Evolutionary conservation across 192 early-diverging fungal genomes (phyloP).

Genomic region (Dimargaris cristalligena): DNA sequence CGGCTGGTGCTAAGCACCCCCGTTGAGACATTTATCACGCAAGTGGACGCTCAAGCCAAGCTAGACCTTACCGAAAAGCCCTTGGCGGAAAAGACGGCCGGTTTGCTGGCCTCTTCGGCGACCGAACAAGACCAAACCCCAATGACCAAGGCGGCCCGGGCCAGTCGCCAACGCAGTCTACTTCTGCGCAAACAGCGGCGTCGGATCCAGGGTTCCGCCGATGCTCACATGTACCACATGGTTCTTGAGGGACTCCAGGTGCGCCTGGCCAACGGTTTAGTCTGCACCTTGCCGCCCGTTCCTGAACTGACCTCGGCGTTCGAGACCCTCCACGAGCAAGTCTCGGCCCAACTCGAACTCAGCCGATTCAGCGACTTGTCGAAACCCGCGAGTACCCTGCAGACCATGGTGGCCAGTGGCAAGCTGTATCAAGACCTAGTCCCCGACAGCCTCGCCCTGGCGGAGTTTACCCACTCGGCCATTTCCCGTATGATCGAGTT

Average conservation of each 20-base stretch:
- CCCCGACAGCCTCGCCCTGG: background rate
- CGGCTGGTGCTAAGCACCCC: constrained; percentile 58
- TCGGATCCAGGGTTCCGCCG: background rate
- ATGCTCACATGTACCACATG: background rate
- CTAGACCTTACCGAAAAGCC: background rate
- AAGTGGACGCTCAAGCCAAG: background rate
- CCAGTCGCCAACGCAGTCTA: too few relatives aligned
- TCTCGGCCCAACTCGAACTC: background rate
- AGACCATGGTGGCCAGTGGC: background rate
- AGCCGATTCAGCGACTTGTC: background rate
- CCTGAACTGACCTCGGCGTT: background rate
- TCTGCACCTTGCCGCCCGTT: background rate
- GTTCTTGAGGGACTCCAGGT: background rate
- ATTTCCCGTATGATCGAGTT: background rate
- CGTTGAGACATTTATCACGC: constrained; percentile 31
- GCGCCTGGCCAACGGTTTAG: background rate
- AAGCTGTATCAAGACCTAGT: background rate
- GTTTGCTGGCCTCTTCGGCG: background rate
- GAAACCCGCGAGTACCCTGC: background rate
- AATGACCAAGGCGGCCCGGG: background rate
- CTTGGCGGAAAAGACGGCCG: background rate
- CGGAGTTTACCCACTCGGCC: constrained; percentile 2
- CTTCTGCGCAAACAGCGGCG: background rate
- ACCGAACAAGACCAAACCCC: too few relatives aligned
- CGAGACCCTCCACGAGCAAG: background rate